phyloP scores from a whole-genome alignment of 2,329 filamentous ascomycete genomes.

The Daldinia sp. region DNA sequence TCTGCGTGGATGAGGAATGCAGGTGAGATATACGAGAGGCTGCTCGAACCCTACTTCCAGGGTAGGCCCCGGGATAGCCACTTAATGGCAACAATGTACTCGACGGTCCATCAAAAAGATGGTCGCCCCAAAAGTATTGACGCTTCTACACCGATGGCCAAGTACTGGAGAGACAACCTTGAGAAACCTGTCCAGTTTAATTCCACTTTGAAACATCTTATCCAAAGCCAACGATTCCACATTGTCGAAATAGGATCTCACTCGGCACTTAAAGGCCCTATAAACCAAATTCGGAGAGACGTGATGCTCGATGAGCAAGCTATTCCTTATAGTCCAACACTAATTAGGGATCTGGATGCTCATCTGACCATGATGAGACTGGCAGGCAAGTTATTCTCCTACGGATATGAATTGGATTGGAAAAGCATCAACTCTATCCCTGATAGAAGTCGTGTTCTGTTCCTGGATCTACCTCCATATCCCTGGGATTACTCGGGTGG shows the following conservation, averaged over 20 bases:
- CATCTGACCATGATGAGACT: not conserved
- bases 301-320: not conserved
- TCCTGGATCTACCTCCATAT: slow-evolving; percentile 51
- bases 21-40: not conserved
- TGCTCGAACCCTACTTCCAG: not conserved
- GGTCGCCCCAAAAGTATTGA: not conserved
- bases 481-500: slow-evolving; percentile 53
- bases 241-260: slow-evolving; percentile 31
- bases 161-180: slow-evolving; percentile 7
- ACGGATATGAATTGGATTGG: not conserved
- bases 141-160: not conserved
- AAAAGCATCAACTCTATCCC: not conserved
- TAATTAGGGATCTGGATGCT: not conserved
- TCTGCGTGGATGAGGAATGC: not conserved
- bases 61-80: not conserved
- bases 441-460: not conserved
- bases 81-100: not conserved
- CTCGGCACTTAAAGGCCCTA: slow-evolving; percentile 53
- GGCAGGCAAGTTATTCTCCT: not conserved
- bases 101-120: not conserved
- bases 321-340: not conserved
- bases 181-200: slow-evolving; percentile 20
- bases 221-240: not conserved
- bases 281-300: slow-evolving; percentile 48
- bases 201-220: not conserved